phyloP scores from a whole-genome alignment of 2,329 filamentous ascomycete species.

The Fusarium chuoi region DNA sequence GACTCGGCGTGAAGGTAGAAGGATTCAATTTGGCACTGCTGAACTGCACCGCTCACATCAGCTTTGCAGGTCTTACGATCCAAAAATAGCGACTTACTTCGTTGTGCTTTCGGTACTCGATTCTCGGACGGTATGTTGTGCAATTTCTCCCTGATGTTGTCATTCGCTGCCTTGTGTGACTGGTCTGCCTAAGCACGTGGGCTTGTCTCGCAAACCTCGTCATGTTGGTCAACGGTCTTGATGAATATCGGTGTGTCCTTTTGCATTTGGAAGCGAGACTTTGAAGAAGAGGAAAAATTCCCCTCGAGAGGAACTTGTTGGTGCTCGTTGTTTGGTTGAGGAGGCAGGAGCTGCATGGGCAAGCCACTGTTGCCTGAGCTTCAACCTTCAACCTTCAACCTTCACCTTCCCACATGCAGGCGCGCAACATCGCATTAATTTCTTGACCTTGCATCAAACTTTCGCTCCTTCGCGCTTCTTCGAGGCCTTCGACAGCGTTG shows the following conservation, averaged over 20 bases:
- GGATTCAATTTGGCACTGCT: not conserved
- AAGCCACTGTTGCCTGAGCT: not conserved
- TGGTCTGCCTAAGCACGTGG: not conserved
- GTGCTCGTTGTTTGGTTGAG: not conserved
- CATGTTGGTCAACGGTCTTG: not conserved
- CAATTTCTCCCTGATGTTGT: not conserved
- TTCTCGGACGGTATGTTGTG: conserved; percentile 37
- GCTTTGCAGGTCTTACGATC: conserved; percentile 38
- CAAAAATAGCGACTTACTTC: conserved; percentile 42
- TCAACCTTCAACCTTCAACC: conserved; percentile 12
- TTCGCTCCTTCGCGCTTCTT: not conserved
- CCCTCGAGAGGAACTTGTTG: not conserved
- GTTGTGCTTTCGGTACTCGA: conserved; percentile 41
- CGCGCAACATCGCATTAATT: not conserved
- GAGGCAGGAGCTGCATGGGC: conserved; percentile 8
- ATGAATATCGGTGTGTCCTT: not conserved
- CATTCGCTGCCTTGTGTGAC: not conserved
- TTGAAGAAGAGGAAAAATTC: not conserved
- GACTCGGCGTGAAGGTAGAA: conserved; percentile 44
- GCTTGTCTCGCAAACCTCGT: not conserved
- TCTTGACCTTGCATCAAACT: not conserved
- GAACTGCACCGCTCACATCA: conserved; percentile 8
- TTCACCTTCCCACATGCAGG: not conserved
- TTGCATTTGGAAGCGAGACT: not conserved
- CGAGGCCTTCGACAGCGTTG: not conserved